Conservation (phyloP, 2,329 filamentous ascomycete genomes). For the Juglanconis juglandina region DNA sequence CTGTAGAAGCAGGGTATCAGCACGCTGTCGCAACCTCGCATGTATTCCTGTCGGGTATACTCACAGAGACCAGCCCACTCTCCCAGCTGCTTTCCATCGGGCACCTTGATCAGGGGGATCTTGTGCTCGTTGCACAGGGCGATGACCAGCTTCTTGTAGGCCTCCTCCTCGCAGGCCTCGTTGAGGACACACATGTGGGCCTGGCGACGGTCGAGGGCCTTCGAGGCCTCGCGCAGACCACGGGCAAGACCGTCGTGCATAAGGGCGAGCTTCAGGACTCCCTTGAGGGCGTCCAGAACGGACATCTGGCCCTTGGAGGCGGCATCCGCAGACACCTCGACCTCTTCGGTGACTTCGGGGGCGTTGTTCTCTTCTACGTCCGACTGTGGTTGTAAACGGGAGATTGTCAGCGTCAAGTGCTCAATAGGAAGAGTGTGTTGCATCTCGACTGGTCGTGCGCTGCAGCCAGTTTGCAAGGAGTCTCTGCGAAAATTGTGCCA, state of each 20-base stretch:
- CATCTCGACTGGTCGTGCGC: conserved; percentile 12
- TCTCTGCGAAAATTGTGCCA: conserved; percentile 2
- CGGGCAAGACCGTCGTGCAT: conserved; percentile 99
- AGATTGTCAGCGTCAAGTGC: conserved; percentile 22
- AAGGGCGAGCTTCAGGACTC: conserved; percentile 95
- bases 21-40: neutral
- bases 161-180: conserved; percentile 99
- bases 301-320: conserved; percentile 90
- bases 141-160: conserved; percentile 99
- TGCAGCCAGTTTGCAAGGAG: neutral
- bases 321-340: conserved; percentile 92
- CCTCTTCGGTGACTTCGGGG: conserved; percentile 80
- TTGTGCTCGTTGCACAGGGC: conserved; percentile 99
- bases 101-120: conserved; percentile 99
- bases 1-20: conserved; percentile 42
- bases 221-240: conserved; percentile 96
- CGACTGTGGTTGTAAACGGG: conserved; percentile 62
- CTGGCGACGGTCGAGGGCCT: conserved; percentile 97
- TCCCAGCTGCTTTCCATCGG: conserved; percentile 98
- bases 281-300: conserved; percentile 97
- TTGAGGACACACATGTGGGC: conserved; percentile 99
- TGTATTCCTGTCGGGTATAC: conserved; percentile 40
- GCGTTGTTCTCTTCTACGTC: conserved; percentile 99
- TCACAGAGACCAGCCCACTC: conserved; percentile 99
- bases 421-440: conserved; percentile 12